phyloP scores from a whole-genome alignment of 2,329 filamentous ascomycete genomes.

The Parascedosporium putredinis region DNA sequence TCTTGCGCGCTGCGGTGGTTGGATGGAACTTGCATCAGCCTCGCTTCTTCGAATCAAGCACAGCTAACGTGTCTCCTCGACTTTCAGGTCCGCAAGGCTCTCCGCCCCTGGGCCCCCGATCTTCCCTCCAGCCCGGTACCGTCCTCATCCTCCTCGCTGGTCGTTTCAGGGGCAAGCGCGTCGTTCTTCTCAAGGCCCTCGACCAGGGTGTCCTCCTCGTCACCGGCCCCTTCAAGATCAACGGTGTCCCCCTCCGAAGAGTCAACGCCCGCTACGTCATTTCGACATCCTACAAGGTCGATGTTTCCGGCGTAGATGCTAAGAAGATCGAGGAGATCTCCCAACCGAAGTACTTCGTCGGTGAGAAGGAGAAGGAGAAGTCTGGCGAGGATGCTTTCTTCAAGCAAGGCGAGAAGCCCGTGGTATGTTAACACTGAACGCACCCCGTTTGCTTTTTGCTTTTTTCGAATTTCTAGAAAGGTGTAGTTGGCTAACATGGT shows the following conservation, averaged over 20 bases:
- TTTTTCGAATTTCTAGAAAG: neutral
- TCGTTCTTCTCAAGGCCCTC: slow-evolving; percentile 96
- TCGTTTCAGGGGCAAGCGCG: slow-evolving; percentile 99
- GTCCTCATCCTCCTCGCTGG: slow-evolving; percentile 98
- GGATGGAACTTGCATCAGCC: too few species aligned
- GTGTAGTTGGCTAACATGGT: slow-evolving; percentile 23
- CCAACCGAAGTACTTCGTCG: slow-evolving; percentile 84
- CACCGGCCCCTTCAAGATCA: slow-evolving; percentile 99
- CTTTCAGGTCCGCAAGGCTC: slow-evolving; percentile 79
- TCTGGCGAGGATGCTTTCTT: slow-evolving; percentile 97
- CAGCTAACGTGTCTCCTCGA: neutral
- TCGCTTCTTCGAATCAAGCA: neutral
- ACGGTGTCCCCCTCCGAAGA: slow-evolving; percentile 93
- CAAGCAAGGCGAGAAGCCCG: slow-evolving; percentile 95
- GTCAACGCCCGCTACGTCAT: slow-evolving; percentile 93
- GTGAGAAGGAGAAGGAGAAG: slow-evolving; percentile 93
- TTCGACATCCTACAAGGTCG: slow-evolving; percentile 76
- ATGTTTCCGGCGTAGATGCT: slow-evolving; percentile 75
- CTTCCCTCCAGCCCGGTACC: slow-evolving; percentile 85
- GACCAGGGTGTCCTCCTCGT: slow-evolving; percentile 97
- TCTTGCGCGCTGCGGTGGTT: too few species aligned
- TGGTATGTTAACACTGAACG: slow-evolving; percentile 51
- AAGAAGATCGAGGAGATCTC: slow-evolving; percentile 77
- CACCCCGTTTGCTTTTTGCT: neutral
- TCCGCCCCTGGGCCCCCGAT: slow-evolving; percentile 79